A percentile compares a stretch with the other conserved stretches of the same genome.
These are phyloP conservation scores for Irpex sp. DNA, from an alignment of 1,284 basidiomycete genomes.

Conservation along the genomic window DNA sequence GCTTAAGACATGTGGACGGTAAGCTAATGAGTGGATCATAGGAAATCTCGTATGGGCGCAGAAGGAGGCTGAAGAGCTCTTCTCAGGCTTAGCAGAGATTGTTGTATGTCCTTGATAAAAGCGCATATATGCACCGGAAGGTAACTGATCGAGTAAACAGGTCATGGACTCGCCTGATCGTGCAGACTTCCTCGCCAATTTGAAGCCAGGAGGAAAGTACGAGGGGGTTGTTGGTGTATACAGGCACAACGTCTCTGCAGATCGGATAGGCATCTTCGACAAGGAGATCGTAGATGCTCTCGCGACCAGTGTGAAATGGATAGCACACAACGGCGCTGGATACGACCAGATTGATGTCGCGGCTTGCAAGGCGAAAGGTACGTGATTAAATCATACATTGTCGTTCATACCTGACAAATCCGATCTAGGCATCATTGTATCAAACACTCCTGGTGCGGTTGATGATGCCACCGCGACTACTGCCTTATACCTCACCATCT, in stretches of 20 bases:
- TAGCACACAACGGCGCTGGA: conserved; percentile 91
- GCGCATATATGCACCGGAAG: neutral
- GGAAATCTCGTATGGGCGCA: conserved; percentile 79
- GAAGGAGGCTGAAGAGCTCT: conserved; percentile 64
- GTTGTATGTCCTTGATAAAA: conserved; percentile 49
- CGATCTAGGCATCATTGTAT: conserved; percentile 74
- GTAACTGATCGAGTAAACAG: conserved; percentile 2
- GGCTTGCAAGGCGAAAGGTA: conserved; percentile 70
- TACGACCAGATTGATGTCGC: conserved; percentile 84
- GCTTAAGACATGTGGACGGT: neutral
- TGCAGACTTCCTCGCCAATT: conserved; percentile 64
- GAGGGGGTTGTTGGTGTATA: conserved; percentile 76
- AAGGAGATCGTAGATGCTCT: conserved; percentile 70
- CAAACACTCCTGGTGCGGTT: conserved; percentile 88
- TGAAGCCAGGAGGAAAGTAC: conserved; percentile 71
- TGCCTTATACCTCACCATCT: conserved; percentile 81
- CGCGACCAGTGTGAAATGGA: conserved; percentile 72
- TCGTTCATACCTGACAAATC: neutral
- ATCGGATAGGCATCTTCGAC: conserved; percentile 75
- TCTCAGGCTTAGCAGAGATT: conserved; percentile 68
- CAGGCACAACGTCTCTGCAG: conserved; percentile 66
- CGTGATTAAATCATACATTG: conserved; percentile 8
- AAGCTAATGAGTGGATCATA: conserved; percentile 22
- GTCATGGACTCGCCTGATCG: conserved; percentile 62
- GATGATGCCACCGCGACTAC: conserved; percentile 92